Conservation (phyloP, 768 basidiomycete species). For the Tulasnella calospora region DNA sequence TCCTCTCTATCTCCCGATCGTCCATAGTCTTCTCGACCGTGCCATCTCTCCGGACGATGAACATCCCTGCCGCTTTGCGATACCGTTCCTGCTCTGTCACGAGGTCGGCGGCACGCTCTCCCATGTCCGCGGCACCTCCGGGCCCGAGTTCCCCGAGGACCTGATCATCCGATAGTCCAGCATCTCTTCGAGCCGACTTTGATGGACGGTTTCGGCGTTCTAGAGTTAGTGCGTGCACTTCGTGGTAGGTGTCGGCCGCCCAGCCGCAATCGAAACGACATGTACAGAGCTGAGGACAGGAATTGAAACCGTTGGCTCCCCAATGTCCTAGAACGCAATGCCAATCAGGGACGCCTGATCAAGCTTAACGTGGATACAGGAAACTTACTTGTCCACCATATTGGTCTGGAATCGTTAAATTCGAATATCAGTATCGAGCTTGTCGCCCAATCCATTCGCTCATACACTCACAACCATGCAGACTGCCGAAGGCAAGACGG, state of each 20-base stretch:
- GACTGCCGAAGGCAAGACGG: background rate
- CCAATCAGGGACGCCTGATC: background rate
- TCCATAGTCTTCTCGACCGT: constrained; percentile 6
- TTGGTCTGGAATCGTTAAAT: background rate
- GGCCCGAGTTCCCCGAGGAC: background rate
- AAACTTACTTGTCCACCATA: background rate
- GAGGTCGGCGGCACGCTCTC: background rate
- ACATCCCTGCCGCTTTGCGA: background rate
- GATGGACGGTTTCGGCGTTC: constrained; percentile 15
- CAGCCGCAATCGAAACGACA: constrained; percentile 13
- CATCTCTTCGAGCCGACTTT: background rate
- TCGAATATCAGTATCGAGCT: background rate
- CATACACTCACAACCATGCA: background rate
- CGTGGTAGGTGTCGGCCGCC: background rate
- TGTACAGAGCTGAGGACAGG: background rate
- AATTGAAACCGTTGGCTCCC: background rate
- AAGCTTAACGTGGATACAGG: background rate
- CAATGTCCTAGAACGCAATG: background rate
- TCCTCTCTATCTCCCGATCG: constrained; percentile 1
- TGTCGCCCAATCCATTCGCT: background rate
- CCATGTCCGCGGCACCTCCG: constrained; percentile 6
- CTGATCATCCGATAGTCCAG: background rate
- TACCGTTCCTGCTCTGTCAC: constrained; percentile 10
- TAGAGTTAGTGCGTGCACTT: constrained; percentile 7
- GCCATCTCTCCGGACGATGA: background rate